phyloP scores from a whole-genome alignment of 2,329 filamentous ascomycete genomes.

The Leptographium galeiforme region DNA sequence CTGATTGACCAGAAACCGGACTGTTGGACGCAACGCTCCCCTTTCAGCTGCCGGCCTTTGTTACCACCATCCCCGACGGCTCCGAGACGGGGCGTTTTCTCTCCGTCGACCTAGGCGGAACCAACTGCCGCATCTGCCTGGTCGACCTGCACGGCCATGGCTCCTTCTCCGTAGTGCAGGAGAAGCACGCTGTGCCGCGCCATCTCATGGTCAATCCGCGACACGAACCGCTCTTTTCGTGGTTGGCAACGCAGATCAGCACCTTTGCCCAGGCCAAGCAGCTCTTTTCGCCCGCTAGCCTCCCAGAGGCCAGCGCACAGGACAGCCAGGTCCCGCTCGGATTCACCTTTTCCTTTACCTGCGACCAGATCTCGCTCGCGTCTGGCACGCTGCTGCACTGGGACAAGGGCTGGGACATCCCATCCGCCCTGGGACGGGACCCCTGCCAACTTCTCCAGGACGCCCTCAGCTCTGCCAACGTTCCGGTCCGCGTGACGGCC shows the following conservation, averaged over 20 bases:
- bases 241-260: conserved; percentile 85
- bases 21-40: neutral
- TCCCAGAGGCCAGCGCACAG: conserved; percentile 30
- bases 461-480: conserved; percentile 70
- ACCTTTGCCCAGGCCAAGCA: conserved; percentile 57
- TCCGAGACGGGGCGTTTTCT: conserved; percentile 94
- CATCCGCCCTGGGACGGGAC: conserved; percentile 81
- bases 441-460: conserved; percentile 78
- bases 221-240: conserved; percentile 74
- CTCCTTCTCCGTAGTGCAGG: conserved; percentile 83
- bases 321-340: conserved; percentile 64
- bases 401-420: conserved; percentile 97
- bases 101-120: conserved; percentile 89
- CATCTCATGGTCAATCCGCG: conserved; percentile 81
- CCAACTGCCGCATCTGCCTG: conserved; percentile 94
- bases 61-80: conserved; percentile 86
- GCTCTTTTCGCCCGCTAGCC: conserved; percentile 25
- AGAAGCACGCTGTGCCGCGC: conserved; percentile 79
- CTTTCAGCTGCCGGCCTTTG: conserved; percentile 82
- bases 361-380: conserved; percentile 86
- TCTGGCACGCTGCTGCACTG: conserved; percentile 84
- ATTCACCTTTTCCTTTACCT: conserved; percentile 96
- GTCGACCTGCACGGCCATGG: conserved; percentile 84
- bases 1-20: neutral
- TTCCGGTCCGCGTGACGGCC: conserved; percentile 90